Evolutionary conservation across 495 filamentous ascomycete genomes (phyloP), one percentile per base, ranked within the genome.

Genomic region (Penicillium verhagenii): DNA sequence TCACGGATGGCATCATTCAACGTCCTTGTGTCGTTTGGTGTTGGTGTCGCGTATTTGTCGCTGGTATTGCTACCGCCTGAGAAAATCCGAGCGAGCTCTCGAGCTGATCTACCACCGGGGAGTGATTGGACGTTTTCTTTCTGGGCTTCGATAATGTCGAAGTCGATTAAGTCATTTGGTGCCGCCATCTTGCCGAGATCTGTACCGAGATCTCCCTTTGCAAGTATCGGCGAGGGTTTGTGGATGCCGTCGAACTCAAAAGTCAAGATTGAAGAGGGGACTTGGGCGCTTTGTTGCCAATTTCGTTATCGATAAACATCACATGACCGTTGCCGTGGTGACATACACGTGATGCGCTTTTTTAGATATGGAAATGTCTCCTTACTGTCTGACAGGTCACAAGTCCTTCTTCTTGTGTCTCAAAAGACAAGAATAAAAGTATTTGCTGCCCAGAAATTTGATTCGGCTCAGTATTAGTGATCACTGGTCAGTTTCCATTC

Each of bases 121-220:
- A 97, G 80, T 11, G 92, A 87, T 66, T 96, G 92, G 38, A 97
- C 96, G 66, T 98, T 97, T 72, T 98, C 94, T 72, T 98, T 98
- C 64, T 96, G 92, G 39, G 80, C 81, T 69, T 98, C 94, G 73
- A 98, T 97, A 56, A 97, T 84, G 56, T 96, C 88, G 78, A 98
- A 97, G 71, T 95, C 83, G 65, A 96, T 89, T 16, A 85, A 69
- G 58, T 87, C 83, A 28, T 82, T 76, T 26, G 79, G 66, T 48
- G 63, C 73, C 63, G 78, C 71, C 80, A 83, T 83, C 31, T 61
- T 66, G 66, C 56, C 63, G 63, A 64, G 42, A 47, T 47, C 52
- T 29, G 18, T n/a, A 16, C 18, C 31, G 14, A 13, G 25, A 43
- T 47, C 21, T 33, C 38, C 28, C 44, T 31, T 47, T 31, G 37